phyloP scores from a whole-genome alignment of 257 asterid genomes.

The Penstemon eatonii region DNA sequence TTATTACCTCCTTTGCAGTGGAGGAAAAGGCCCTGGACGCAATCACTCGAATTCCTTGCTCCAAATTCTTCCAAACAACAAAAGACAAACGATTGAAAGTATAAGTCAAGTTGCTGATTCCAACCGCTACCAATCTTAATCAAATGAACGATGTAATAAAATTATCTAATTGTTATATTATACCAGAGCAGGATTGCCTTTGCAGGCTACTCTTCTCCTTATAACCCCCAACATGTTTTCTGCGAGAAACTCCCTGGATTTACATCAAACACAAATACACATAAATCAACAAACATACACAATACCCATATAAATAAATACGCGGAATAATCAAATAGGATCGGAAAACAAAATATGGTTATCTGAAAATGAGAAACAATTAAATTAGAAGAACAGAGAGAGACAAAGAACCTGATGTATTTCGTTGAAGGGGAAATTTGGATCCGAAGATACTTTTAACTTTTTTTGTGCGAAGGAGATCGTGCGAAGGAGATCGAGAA shows the following conservation, averaged over 20 bases:
- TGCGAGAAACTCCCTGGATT: slow-evolving; percentile 31
- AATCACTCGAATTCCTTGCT: slow-evolving; percentile 56
- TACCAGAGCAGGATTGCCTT: slow-evolving; percentile 53
- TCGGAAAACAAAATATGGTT: not conserved
- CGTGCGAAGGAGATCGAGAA: slow-evolving; percentile 6
- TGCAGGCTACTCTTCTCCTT: slow-evolving; percentile 40
- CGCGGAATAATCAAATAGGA: not conserved
- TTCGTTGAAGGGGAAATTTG: slow-evolving; percentile 20
- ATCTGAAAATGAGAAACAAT: not conserved
- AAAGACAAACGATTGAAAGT: slow-evolving; percentile 15
- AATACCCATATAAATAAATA: slow-evolving; percentile 5
- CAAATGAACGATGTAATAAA: slow-evolving; percentile 2
- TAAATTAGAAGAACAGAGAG: not conserved
- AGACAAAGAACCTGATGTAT: slow-evolving; percentile 24
- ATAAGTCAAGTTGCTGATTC: not conserved
- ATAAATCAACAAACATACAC: not conserved
- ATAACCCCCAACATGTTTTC: slow-evolving; percentile 55
- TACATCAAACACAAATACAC: slow-evolving; percentile 19
- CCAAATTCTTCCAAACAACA: slow-evolving; percentile 38
- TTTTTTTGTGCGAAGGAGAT: slow-evolving; percentile 1
- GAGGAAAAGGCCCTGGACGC: slow-evolving; percentile 70
- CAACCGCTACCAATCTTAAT: slow-evolving; percentile 11
- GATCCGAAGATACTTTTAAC: not conserved
- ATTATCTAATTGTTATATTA: not conserved
- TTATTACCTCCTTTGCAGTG: slow-evolving; percentile 61